Conservation (phyloP, 176 grass and related monocot genomes). For the Phragmites australis region DNA sequence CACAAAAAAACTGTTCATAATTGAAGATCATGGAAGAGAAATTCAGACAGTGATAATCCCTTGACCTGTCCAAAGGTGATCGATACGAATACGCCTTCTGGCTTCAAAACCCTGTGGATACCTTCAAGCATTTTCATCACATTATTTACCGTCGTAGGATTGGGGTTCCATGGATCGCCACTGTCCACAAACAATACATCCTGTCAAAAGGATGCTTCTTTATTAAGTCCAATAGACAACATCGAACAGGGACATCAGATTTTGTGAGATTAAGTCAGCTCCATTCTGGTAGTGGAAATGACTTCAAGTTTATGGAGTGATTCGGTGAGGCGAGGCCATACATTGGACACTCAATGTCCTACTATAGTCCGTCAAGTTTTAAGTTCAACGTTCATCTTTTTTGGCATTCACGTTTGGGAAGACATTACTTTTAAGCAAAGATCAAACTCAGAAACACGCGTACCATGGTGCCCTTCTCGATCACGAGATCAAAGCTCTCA, state of each 20-base stretch:
- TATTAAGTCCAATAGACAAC: background rate
- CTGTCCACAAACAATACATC: conserved; percentile 90
- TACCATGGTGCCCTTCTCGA: conserved; percentile 92
- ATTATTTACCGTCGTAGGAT: conserved; percentile 58
- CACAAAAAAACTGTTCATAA: background rate
- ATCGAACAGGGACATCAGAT: background rate
- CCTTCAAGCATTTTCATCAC: conserved; percentile 91
- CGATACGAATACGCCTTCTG: conserved; percentile 72
- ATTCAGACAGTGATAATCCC: background rate
- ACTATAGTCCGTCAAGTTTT: background rate
- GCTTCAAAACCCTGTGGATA: conserved; percentile 83
- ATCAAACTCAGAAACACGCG: background rate
- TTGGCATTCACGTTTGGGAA: background rate
- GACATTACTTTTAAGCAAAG: background rate
- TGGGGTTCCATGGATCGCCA: conserved; percentile 94
- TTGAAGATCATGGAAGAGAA: background rate
- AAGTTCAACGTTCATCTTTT: background rate
- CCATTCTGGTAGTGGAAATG: background rate
- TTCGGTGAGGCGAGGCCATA: background rate
- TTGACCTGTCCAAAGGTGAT: conserved; percentile 90
- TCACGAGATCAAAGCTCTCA: conserved; percentile 71
- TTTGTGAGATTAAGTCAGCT: background rate
- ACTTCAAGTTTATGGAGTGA: background rate
- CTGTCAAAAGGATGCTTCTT: conserved; percentile 51
- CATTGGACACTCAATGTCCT: background rate